Conservation (phyloP, 23 red algal species). For the Gracilaria domingensis region DNA sequence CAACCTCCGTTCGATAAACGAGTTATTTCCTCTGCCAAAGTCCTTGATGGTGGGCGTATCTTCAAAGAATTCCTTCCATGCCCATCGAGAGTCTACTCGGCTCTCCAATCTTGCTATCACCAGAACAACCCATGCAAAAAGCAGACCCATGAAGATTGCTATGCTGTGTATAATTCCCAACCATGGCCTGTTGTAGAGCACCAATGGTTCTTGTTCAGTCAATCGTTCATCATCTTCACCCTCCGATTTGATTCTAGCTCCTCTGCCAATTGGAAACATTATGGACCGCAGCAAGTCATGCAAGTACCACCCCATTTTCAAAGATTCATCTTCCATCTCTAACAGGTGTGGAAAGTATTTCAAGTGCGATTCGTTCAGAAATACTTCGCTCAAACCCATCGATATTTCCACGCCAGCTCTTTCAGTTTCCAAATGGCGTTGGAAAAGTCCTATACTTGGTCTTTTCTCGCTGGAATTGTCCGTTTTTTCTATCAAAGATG, state of each 20-base stretch:
- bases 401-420: no score
- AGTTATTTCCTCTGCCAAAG: not conserved
- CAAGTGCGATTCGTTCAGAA: no score
- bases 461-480: no score
- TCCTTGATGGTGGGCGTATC: not conserved
- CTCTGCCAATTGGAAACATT: constrained; percentile 4
- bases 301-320: not conserved
- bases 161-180: not conserved
- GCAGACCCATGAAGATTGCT: not conserved
- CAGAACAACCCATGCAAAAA: not conserved
- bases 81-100: not conserved
- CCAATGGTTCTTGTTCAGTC: not conserved
- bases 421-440: no score
- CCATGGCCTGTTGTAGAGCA: not conserved
- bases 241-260: not conserved
- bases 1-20: no score
- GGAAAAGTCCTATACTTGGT: no score
- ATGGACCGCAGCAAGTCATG: not conserved
- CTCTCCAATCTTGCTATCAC: not conserved
- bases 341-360: no score
- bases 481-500: no score
- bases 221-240: not conserved
- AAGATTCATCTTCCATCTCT: no score
- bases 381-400: no score
- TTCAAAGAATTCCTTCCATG: constrained; percentile 11